Base-by-base conservation (phyloP, 495 filamentous ascomycete species). In the Apodospora peruviana region DNA sequence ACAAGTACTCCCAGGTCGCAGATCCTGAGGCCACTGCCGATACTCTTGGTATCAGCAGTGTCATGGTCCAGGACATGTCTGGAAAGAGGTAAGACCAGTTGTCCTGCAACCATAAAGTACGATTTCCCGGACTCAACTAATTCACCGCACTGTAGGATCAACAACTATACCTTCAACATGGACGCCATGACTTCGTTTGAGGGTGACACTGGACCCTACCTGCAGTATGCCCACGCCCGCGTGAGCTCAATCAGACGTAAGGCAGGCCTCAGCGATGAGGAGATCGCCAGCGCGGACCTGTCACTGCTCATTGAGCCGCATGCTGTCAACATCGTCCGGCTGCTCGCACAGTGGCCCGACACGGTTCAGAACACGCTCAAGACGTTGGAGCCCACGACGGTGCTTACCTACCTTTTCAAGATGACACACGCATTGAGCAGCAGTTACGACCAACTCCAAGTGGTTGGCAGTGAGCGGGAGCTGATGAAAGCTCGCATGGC, bases 391-490 rank as follows among this genome's bases (percentile, higher is more conserved):
- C 83, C 83, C 5, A 77, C 78, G 8, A 83, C 81, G 0, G 68
- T 94, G 42, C 71, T 95, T 25, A 83, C 82, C 10, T 95, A 93
- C 68, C 79, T 95, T 38, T 91, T 91, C 75, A 84, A 82, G 68
- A 85, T 95, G 84, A 94, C 87, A 1, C 89, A 93, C 62, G 74
- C 82, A 43, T 67, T 95, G 46, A 91, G 86, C 72, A 87, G 83
- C 32, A 86, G 84, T 63, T 95, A 93, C 62, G 88, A 90, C 57
- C 78, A 87, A 4, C 76, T 95, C 25, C 78, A 86, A 60, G 85
- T 95, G 20, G 77, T 91, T 11, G 86, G 87, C 39, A 87, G 81
- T 58, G 78, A 79, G 60, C 76, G 75, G 14, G 84, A 84, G 58
- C 56, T 87, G 29, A 86, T 84, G 73, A 81, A 81, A 64, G 86